Evolutionary conservation across 2,329 filamentous ascomycete species (phyloP), one percentile per base, ranked within the genome.

Genomic region (Alternaria viburni): DNA sequence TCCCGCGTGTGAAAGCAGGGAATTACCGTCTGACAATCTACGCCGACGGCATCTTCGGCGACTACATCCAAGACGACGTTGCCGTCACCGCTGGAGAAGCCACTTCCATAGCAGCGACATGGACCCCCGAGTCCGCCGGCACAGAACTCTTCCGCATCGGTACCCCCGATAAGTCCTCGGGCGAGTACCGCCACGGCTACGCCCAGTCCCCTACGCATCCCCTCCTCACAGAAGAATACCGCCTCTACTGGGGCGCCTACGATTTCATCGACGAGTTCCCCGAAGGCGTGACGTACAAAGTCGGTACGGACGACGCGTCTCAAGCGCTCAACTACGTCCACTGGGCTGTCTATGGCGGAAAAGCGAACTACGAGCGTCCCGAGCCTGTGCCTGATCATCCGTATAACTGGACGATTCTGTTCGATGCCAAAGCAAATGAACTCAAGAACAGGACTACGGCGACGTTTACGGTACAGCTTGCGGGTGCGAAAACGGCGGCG

Each of bases 11-110:
- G 41, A 86, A 85, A 66, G 84, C 83, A 4, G 88, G 87, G 6
- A 86, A 81, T 1, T 91, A 90, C 76, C 83, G 88, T 3, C 77
- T 91, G 8, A 90, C 88, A 1, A 78, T 90, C 28, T 90, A 89
- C 67, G 89, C 88, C 0, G 85, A 87, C 11, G 86, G 85, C 0
- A 82, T 90, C 44, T 90, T 90, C 62, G 88, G 88, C 1, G 83
- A 89, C 66, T 89, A 84, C 68, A 77, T 82, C 1, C 82, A 86
- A 63, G 88, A 90, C 60, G 79, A 82, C 43, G 70, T 86, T 11
- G 75, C 78, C 3, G 74, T 89, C 6, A 73, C 73, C 6, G 79
- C 84, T 0, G 82, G 82, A 3, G 47, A 57, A 28, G 62, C 56
- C 3, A 73, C 81, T 26, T 77, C 74, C 8, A 78, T 78, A 5